phyloP scores from a whole-genome alignment of 1,139 yeast genomes.

The Debaryomyces fabryi region DNA sequence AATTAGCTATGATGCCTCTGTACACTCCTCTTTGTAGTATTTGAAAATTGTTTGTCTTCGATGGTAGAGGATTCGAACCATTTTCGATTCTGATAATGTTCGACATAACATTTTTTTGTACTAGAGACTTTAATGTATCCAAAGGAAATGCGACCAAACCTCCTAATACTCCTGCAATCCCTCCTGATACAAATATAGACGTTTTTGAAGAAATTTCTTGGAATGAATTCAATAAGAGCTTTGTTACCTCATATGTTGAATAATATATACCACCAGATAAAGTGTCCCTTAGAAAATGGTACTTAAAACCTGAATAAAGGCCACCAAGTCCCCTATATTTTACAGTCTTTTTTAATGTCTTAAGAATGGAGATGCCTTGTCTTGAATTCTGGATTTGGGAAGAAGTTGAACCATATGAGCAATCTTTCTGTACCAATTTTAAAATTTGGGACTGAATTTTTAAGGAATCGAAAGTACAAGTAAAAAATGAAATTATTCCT shows the following conservation, averaged over 20 bases:
- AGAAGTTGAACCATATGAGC: background rate
- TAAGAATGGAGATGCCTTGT: background rate
- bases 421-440: conserved; percentile 1
- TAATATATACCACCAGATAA: conserved; percentile 11
- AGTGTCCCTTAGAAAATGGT: conserved; percentile 9
- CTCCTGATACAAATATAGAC: conserved; percentile 11
- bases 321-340: conserved; percentile 6
- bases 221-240: conserved; percentile 2
- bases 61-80: background rate
- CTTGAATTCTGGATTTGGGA: background rate
- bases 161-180: conserved; percentile 9
- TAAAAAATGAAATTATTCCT: conserved; percentile 4
- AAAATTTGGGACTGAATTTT: conserved; percentile 10
- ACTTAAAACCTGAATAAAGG: conserved; percentile 9
- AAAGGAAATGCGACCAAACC: conserved; percentile 10
- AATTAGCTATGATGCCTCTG: background rate
- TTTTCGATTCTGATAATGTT: conserved; percentile 17
- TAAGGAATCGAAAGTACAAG: conserved; percentile 8
- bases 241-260: conserved; percentile 10
- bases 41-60: background rate
- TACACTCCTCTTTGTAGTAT: background rate
- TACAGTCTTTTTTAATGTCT: background rate
- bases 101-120: conserved; percentile 12
- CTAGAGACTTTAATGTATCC: conserved; percentile 9
- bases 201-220: background rate